A percentile compares a stretch with the other conserved stretches of the same genome.
Evolutionary conservation across 306 rosid species (phyloP).

Genomic region (Cercis canadensis): DNA sequence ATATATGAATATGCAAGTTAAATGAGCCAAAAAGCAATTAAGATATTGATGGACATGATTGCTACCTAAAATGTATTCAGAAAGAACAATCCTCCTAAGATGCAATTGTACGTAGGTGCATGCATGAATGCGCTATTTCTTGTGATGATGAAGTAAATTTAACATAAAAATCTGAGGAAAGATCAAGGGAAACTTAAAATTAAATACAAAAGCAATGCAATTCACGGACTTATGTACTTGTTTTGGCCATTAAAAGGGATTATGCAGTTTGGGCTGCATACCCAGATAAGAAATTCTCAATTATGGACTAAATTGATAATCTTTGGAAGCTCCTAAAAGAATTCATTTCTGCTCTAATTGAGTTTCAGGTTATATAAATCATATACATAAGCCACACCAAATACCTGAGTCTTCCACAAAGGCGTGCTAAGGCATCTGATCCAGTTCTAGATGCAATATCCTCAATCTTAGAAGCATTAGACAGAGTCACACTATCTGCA

Average conservation of each 20-base stretch:
- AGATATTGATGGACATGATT: background rate
- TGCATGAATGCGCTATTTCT: background rate
- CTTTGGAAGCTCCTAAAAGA: background rate
- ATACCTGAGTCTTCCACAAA: slow-evolving; percentile 88
- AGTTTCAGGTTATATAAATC: slow-evolving; percentile 10
- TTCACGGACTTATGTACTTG: background rate
- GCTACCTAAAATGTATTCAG: background rate
- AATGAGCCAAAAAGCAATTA: background rate
- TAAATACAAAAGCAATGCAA: background rate
- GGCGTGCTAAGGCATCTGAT: slow-evolving; percentile 91
- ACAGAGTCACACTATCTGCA: slow-evolving; percentile 71
- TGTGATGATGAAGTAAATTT: background rate
- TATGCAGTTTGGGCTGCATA: background rate
- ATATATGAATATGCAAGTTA: background rate
- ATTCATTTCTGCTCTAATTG: slow-evolving; percentile 1
- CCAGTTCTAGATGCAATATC: slow-evolving; percentile 89
- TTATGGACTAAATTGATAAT: background rate
- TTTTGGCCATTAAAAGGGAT: background rate
- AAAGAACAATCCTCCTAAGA: background rate
- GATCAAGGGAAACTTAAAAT: background rate
- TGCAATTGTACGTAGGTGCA: slow-evolving; percentile 13
- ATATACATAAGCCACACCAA: slow-evolving; percentile 2
- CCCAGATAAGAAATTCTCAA: background rate
- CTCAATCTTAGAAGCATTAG: slow-evolving; percentile 69
- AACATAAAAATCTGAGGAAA: background rate